Evolutionary conservation across 495 filamentous ascomycete species (phyloP), one percentile per base, ranked within the genome.

Genomic region (Trichoderma gamsii): DNA sequence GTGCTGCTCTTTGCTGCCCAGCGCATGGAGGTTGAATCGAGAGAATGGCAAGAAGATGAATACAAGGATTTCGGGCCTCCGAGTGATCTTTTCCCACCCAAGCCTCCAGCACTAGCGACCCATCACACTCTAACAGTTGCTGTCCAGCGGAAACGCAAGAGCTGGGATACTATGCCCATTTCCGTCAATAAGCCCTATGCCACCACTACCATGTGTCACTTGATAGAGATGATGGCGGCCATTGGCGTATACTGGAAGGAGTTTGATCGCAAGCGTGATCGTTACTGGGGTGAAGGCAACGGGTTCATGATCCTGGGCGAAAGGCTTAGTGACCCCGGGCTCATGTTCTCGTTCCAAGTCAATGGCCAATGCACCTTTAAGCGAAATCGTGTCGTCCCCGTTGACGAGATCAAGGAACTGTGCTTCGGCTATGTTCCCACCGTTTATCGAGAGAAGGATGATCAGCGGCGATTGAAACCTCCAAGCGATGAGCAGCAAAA

Each of bases 221-320:
- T 84, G 11, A 75, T 84, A 18, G 82, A 83, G 67, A 80, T 84
- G 38, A 79, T 78, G 23, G 78, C 81, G 32, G 79, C 83, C 75
- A 69, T 85, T 64, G 82, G 82, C 0, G 76, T 85, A 12, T 75
- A 85, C 72, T 85, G 82, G 82, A 80, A 78, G 66, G 79, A 79
- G 67, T 83, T 82, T 68, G 77, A 83, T 71, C 69, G 79, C 18
- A 74, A 69, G 11, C 71, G 72, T 44, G 79, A 82, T 70, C 76
- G 76, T 3, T 80, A 83, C 56, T 76, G 82, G 41, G 82, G 76
- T 49, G 82, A 84, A 70, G 82, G 82, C 2, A 85, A 85, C 69
- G 82, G 82, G 0, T 82, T 74, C 70, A 79, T 83, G 56, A 66
- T 85, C 35, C 79, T 77, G 1, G 82, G 81, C 41, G 73, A 76